Conservation (phyloP, 2,329 filamentous ascomycete species). For the Nectriaceae sp. region DNA sequence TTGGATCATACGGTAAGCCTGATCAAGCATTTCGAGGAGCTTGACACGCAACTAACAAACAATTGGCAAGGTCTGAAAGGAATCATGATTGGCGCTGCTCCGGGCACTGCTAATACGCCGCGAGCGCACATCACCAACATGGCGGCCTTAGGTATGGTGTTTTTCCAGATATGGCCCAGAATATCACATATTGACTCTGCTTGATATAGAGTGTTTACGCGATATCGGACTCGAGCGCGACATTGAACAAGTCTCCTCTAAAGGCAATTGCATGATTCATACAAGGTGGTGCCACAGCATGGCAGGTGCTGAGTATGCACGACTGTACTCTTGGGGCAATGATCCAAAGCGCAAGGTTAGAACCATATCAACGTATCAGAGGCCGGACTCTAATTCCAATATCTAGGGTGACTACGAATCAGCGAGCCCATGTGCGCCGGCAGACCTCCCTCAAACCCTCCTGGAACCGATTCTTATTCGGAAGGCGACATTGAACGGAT, state of each 20-base stretch:
- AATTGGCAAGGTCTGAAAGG: slow-evolving; percentile 46
- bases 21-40: no score
- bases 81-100: slow-evolving; percentile 51
- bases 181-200: no score
- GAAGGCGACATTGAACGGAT: slow-evolving; percentile 37
- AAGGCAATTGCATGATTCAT: slow-evolving; percentile 46
- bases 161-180: not conserved
- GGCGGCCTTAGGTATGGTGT: slow-evolving; percentile 46
- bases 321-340: slow-evolving; percentile 53
- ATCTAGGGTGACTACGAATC: slow-evolving; percentile 41
- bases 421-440: slow-evolving; percentile 43
- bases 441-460: slow-evolving; percentile 46
- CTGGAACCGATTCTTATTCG: slow-evolving; percentile 44
- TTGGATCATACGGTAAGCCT: slow-evolving; percentile 48
- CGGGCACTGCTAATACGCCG: slow-evolving; percentile 56
- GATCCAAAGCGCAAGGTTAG: slow-evolving; percentile 42
- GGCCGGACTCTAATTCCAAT: no score
- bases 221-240: slow-evolving; percentile 52
- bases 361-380: no score
- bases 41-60: not conserved
- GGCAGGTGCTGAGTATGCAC: slow-evolving; percentile 53
- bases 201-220: slow-evolving; percentile 56
- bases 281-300: slow-evolving; percentile 55
- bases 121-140: slow-evolving; percentile 63
- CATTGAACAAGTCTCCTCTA: slow-evolving; percentile 37